phyloP scores from a whole-genome alignment of 805 yeast species.

The Metschnikowia santaceciliae region DNA sequence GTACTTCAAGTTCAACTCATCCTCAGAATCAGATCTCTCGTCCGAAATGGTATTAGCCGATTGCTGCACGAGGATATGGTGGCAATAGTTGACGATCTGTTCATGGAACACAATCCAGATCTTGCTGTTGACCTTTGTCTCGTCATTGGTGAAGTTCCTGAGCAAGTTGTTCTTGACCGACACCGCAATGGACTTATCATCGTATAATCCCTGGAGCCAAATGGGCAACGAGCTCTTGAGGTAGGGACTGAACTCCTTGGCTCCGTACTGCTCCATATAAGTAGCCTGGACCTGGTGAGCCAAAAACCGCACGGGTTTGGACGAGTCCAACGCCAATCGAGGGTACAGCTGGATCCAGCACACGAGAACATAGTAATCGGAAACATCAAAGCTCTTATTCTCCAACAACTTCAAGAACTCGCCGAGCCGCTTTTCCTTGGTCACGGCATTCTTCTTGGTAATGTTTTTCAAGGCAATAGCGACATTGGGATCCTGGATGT shows the following conservation, averaged over 20 bases:
- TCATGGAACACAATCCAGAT: constrained; percentile 58
- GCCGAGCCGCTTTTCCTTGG: constrained; percentile 72
- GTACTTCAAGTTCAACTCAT: constrained; percentile 64
- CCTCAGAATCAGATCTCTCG: constrained; percentile 61
- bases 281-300: constrained; percentile 65
- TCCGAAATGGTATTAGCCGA: constrained; percentile 66
- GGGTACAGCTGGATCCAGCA: constrained; percentile 83
- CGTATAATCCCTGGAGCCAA: constrained; percentile 70
- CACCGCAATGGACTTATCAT: constrained; percentile 61
- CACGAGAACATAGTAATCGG: constrained; percentile 51
- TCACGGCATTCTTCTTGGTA: constrained; percentile 75
- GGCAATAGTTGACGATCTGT: constrained; percentile 53
- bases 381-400: constrained; percentile 21
- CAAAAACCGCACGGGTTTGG: constrained; percentile 56
- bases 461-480: constrained; percentile 70
- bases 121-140: constrained; percentile 43
- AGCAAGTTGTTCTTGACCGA: constrained; percentile 46
- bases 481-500: constrained; percentile 41
- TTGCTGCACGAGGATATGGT: constrained; percentile 53
- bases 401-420: constrained; percentile 43
- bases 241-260: constrained; percentile 58
- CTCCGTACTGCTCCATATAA: constrained; percentile 43
- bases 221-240: constrained; percentile 69
- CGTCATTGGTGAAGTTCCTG: constrained; percentile 53
- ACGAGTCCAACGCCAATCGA: constrained; percentile 67